Conservation (phyloP, 1,284 basidiomycete genomes). For the Ustilago bromivora region DNA sequence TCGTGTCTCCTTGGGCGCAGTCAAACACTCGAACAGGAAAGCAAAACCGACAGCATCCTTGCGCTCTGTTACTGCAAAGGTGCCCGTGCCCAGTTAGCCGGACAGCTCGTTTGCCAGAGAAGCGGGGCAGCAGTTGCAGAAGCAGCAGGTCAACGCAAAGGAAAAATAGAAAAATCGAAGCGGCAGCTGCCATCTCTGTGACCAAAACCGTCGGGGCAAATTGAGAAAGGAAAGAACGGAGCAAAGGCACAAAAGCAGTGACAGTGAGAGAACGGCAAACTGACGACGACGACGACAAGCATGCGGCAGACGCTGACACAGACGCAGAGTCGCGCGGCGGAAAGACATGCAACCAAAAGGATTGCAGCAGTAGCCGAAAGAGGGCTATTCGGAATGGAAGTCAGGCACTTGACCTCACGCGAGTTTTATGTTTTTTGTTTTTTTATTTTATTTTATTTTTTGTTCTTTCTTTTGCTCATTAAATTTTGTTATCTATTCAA, state of each 20-base stretch:
- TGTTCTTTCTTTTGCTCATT: not conserved
- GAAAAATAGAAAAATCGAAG: not conserved
- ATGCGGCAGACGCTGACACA: not conserved
- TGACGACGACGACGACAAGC: not conserved
- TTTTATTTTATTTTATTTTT: no score
- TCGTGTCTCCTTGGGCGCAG: not conserved
- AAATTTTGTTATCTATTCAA: not conserved
- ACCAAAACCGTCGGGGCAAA: conserved; percentile 3
- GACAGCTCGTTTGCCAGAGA: not conserved
- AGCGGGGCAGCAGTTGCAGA: not conserved
- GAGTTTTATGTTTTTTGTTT: not conserved
- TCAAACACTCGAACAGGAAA: not conserved
- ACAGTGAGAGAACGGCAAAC: not conserved
- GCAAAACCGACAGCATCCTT: not conserved
- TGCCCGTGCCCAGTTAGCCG: not conserved
- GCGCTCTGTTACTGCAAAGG: not conserved
- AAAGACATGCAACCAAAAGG: not conserved
- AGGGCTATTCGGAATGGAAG: not conserved
- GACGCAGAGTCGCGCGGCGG: not conserved
- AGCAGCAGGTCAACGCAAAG: no score
- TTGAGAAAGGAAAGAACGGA: not conserved
- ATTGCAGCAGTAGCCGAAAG: not conserved
- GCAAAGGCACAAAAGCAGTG: not conserved
- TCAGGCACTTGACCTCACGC: not conserved
- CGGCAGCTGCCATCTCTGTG: not conserved